Base-by-base conservation (phyloP, 768 basidiomycete species). In the Phylloporus scabripes region DNA sequence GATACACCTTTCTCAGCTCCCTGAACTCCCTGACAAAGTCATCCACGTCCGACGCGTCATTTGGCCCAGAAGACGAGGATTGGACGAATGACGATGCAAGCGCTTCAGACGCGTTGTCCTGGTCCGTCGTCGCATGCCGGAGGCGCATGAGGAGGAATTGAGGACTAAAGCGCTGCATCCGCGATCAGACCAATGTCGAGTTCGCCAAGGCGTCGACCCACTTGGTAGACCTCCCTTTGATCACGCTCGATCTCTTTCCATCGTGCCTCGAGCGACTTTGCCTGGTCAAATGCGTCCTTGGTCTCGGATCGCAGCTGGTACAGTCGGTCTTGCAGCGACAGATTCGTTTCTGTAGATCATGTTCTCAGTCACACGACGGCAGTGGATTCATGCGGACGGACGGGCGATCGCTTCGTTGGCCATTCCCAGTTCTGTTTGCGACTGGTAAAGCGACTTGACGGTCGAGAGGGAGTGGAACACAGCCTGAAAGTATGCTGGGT, bases 231-330 rank as follows among this genome's bases (percentile, higher is more conserved):
- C 24, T 91, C 89, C 45, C 73, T 79, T 70, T 98, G 95, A 59
- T 93, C 90, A 56, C 82, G 82, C 51, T 96, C 92, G 7, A 96
- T 61, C 43, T 89, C 88, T 56, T 81, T 83, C 92, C 92, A 95
- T 24, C 87, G 74, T 0, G 74, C 72, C 68, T 96, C 92, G 21
- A 95, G 69, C 15, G 74, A 64, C 62, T 90, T 87, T 2, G 94
- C 92, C 52, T 94, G 80, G 57, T 92, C 85, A 58, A 95, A 97
- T 0, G 89, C 83, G 18, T 83, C 84, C 58, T 93, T 80, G 0
- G 94, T 95, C 53, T 92, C 86, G 2, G 83, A 73, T 29, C 95
- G 74, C 34, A 97, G 70, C 37, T 75, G 72, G 59, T 90, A 87
- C 18, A 98, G 71, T 9, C 72, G 73, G 34, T 92, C 85, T 63